phyloP scores from a whole-genome alignment of 148 eudicot species.

The Silene uniflora region DNA sequence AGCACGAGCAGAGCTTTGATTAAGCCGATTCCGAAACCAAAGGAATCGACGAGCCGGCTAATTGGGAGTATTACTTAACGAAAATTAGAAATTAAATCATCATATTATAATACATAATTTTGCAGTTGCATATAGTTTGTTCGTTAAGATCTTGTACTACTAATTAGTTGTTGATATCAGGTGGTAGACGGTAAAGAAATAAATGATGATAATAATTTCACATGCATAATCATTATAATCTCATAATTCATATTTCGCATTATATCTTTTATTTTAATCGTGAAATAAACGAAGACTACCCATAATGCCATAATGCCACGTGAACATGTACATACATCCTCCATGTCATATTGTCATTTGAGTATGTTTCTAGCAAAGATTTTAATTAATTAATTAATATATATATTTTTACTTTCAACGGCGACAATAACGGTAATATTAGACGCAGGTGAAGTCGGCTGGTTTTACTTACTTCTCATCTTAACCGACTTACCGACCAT shows the following conservation, averaged over 20 bases:
- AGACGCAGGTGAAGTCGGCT: conserved; percentile 36
- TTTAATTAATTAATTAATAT: not conserved
- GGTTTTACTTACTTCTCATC: conserved; percentile 23
- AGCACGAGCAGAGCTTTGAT: no score
- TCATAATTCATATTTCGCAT: conserved; percentile 14
- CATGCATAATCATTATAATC: conserved; percentile 24
- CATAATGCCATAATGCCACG: conserved; percentile 16
- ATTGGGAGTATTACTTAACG: not conserved
- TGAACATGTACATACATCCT: conserved; percentile 4
- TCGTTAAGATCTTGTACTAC: conserved; percentile 23
- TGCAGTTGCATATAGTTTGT: conserved; percentile 10
- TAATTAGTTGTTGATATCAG: conserved; percentile 22
- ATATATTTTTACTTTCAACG: conserved; percentile 10
- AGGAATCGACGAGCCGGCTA: no score
- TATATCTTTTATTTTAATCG: not conserved
- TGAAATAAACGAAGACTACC: not conserved
- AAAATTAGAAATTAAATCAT: not conserved
- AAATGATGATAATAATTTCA: conserved; percentile 28
- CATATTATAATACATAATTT: not conserved
- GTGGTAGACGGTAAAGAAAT: conserved; percentile 19
- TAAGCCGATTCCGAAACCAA: no score
- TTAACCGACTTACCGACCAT: conserved; percentile 35
- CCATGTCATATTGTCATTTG: not conserved
- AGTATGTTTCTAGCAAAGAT: conserved; percentile 12
- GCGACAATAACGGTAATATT: conserved; percentile 40